Percentiles rank a stretch among this genome's conserved stretches.
phyloP scores from a whole-genome alignment of 1,284 basidiomycete species.

The Cryptococcus sp. region DNA sequence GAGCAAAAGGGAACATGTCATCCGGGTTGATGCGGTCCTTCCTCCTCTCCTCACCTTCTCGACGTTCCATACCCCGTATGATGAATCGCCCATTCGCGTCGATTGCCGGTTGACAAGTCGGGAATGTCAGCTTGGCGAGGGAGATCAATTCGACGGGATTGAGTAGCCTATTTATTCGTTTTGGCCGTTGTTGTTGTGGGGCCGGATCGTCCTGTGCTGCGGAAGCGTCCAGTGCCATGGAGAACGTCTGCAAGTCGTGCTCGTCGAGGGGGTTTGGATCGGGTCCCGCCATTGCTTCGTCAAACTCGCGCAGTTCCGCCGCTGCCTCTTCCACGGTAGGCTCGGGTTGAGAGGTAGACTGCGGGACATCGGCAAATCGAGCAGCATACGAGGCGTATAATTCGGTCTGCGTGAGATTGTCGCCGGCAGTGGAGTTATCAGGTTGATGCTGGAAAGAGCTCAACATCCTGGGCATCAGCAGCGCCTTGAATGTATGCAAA shows the following conservation, averaged over 20 bases:
- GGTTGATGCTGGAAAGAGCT: conserved; percentile 31
- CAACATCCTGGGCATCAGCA: conserved; percentile 23
- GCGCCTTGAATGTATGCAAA: neutral
- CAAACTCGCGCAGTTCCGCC: conserved; percentile 16
- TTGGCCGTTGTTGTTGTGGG: neutral
- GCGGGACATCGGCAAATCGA: conserved; percentile 24
- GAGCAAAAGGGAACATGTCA: conserved; percentile 42
- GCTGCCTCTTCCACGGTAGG: neutral
- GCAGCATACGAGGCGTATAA: conserved; percentile 41
- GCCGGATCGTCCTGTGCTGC: neutral
- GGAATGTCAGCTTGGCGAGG: conserved; percentile 40
- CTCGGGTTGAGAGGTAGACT: neutral
- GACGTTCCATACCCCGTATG: conserved; percentile 32
- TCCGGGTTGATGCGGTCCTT: conserved; percentile 10
- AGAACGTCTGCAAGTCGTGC: conserved; percentile 9
- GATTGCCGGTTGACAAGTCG: conserved; percentile 31
- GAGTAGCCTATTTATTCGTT: conserved; percentile 26
- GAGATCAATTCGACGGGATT: conserved; percentile 41
- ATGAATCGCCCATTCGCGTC: conserved; percentile 36
- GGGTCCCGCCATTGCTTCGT: conserved; percentile 7
- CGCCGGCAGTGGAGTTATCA: conserved; percentile 12
- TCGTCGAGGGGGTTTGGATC: conserved; percentile 11
- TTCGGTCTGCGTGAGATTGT: conserved; percentile 33
- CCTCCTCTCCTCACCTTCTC: conserved; percentile 30
- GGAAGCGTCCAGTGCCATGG: neutral